Evolutionary conservation across 75 land plant species (phyloP).

Genomic region (Pinus taeda): DNA sequence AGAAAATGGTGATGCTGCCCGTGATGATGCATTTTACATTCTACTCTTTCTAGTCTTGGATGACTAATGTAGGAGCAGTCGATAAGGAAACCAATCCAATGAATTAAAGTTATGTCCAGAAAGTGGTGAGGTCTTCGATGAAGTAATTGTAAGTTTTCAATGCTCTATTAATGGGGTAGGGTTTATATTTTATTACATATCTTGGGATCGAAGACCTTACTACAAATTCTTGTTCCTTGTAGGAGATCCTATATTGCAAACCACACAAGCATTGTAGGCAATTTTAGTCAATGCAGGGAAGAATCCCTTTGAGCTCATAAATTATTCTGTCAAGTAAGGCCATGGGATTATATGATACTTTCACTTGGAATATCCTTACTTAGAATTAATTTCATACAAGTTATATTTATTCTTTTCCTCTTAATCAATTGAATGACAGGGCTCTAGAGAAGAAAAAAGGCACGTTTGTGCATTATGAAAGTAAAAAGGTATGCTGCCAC

Average conservation of each 20-base stretch:
- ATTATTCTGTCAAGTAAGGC: constrained; percentile 63
- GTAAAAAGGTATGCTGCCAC: constrained; percentile 44
- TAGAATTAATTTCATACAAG: neutral
- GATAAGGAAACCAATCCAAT: constrained; percentile 56
- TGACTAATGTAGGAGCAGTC: constrained; percentile 58
- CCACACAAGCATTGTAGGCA: constrained; percentile 30
- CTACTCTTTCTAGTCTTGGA: constrained; percentile 61
- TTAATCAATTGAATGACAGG: constrained; percentile 22
- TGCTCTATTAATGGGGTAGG: neutral
- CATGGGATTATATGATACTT: neutral
- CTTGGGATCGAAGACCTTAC: neutral
- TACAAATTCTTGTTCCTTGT: neutral
- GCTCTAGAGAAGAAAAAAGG: constrained; percentile 38
- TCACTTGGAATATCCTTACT: neutral
- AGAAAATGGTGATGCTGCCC: neutral
- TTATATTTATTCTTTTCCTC: neutral
- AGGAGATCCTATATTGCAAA: constrained; percentile 57
- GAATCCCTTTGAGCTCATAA: constrained; percentile 67
- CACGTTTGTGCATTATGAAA: constrained; percentile 44
- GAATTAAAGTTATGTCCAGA: constrained; percentile 63
- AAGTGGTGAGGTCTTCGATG: constrained; percentile 45
- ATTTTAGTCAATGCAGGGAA: constrained; percentile 57
- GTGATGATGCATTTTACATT: constrained; percentile 18
- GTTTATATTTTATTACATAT: neutral
- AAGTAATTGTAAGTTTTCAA: no score